A percentile compares a stretch with the other conserved stretches of the same genome.
Evolutionary conservation across 345 rosid species (phyloP).

Genomic region (Camelina sativa): DNA sequence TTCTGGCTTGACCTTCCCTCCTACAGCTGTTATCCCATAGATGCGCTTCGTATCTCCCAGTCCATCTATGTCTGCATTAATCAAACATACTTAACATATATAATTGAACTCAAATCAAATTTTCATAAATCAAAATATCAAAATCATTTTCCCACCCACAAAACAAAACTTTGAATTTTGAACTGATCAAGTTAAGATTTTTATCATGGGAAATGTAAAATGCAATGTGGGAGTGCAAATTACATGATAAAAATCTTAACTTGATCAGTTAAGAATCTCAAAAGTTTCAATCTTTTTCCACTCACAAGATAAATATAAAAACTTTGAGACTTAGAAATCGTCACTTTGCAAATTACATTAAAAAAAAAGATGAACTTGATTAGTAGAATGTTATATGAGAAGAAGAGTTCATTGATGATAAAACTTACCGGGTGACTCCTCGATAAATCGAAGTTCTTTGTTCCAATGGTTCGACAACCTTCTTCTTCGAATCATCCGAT

Average conservation of each 20-base stretch:
- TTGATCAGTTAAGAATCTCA: not conserved
- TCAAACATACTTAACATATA: not conserved
- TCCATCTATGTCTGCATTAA: slow-evolving; percentile 83
- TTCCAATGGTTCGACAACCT: slow-evolving; percentile 70
- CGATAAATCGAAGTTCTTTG: slow-evolving; percentile 93
- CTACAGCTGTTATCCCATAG: slow-evolving; percentile 99
- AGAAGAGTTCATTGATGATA: not conserved
- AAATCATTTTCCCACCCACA: slow-evolving; percentile 20
- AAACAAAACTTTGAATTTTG: not conserved
- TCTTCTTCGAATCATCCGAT: slow-evolving; percentile 53
- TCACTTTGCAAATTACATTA: not conserved
- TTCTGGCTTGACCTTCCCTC: slow-evolving; percentile 96
- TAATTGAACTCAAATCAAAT: not conserved
- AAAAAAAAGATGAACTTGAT: not conserved
- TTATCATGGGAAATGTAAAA: too few relatives aligned
- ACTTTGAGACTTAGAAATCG: slow-evolving; percentile 5
- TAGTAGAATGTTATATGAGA: not conserved
- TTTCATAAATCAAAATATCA: not conserved
- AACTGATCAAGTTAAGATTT: too few relatives aligned
- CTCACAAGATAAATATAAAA: not conserved
- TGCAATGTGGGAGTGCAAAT: too few relatives aligned
- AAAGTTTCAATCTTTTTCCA: not conserved
- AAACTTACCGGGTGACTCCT: slow-evolving; percentile 86
- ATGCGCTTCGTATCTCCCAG: slow-evolving; percentile 97
- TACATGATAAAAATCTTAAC: not conserved